Base-by-base conservation (phyloP, 2,329 filamentous ascomycete genomes). In the Plenodomus tracheiphilus region DNA sequence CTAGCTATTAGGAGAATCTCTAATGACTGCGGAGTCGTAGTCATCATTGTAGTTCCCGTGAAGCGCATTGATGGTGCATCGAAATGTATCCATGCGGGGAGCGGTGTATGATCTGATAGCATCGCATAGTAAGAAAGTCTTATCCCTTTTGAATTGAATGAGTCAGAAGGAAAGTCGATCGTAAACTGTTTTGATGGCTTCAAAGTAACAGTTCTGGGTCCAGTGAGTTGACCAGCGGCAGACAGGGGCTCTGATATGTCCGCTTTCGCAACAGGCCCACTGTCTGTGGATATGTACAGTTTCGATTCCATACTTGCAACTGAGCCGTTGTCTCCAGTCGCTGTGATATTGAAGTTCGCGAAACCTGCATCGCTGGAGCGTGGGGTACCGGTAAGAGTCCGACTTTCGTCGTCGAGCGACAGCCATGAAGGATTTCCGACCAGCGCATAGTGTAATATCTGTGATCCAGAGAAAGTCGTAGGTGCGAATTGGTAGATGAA, bases 61-160 rank as follows among this genome's bases (percentile, higher is more conserved):
- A 96, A 95, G 0, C 79, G 79, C 34, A 96, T 74, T 0, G 72
- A 77, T 2, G 67, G 67, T 1, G 81, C 66, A 58, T 94, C 82
- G 63, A 96, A 96, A n/a, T 75, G 75, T 38, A 96, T 76, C 91
- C 91, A 96, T 0, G 90, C 86, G 17, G 91, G 91, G 30, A 96
- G 75, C 30, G 91, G 91, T n/a, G 88, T 89, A 63, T 89, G 88
- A 63, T 93, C 82, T 4, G 78, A 79, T 3, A 89, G 87, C 2
- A 87, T 85, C 8, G 89, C 89, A 66, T 94, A 93, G 70, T 91
- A 96, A 49, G 75, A 75, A 19, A 84, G 83, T 42, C 85, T 78
- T 15, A 73, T 71, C 3, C 77, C 74, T 0, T 75, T 72, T 36
- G 80, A 73, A n/a, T 76, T 75, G 68, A 96, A 96, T 0, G 87